Evolutionary conservation across 352 stramenopile species (phyloP).

Genomic region (Pythium brassicae): DNA sequence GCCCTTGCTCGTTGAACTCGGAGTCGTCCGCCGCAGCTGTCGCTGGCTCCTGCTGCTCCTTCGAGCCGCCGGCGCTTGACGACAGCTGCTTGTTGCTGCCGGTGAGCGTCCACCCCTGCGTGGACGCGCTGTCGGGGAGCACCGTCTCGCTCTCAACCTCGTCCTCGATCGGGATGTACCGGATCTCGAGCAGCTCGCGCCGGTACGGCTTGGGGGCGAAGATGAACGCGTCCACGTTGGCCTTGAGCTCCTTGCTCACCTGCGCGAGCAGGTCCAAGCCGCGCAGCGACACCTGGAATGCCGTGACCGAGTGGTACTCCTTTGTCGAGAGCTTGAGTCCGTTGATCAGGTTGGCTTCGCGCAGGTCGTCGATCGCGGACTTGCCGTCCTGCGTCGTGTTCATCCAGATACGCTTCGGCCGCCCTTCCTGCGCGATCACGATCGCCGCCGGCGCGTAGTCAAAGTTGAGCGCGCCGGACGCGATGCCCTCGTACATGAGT

Average conservation of each 20-base stretch:
- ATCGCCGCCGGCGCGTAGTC: conserved; percentile 94
- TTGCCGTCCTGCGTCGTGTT: conserved; percentile 95
- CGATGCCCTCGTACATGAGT: conserved; percentile 95
- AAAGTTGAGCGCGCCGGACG: conserved; percentile 90
- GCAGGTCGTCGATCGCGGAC: conserved; percentile 94
- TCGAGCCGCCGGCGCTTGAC: too few relatives aligned
- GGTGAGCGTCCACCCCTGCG: too few relatives aligned
- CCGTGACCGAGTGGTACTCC: conserved; percentile 94
- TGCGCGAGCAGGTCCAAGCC: conserved; percentile 87
- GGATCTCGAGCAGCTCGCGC: conserved; percentile 33
- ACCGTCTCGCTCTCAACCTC: too few relatives aligned
- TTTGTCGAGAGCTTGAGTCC: conserved; percentile 91
- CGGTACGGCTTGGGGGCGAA: conserved; percentile 24
- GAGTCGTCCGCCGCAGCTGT: too few relatives aligned
- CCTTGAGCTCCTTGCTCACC: conserved; percentile 75
- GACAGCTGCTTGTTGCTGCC: too few relatives aligned
- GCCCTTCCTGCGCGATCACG: conserved; percentile 89
- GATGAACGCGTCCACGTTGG: conserved; percentile 47
- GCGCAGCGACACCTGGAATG: conserved; percentile 92
- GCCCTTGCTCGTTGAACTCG: conserved; percentile 65
- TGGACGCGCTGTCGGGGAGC: too few relatives aligned
- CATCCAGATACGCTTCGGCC: conserved; percentile 75
- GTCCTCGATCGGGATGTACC: conserved; percentile 75
- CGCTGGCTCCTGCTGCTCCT: too few relatives aligned
- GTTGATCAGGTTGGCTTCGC: conserved; percentile 94